Conservation (phyloP, 768 basidiomycete genomes). For the Podaxis sp. region DNA sequence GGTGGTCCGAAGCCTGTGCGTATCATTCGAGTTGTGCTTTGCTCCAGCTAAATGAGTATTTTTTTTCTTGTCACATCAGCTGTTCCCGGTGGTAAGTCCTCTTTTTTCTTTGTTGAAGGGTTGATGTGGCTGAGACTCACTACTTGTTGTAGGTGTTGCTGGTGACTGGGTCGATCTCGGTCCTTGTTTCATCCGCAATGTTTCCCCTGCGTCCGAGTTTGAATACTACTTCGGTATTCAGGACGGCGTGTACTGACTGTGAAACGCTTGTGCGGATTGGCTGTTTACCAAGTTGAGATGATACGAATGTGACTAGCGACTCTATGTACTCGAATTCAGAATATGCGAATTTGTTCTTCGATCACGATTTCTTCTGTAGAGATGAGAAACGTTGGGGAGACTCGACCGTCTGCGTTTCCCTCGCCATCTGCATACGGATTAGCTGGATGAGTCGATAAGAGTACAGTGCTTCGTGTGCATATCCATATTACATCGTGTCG, state of each 20-base stretch:
- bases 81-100: constrained; percentile 29
- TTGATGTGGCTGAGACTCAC: not conserved
- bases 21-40: not conserved
- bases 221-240: not conserved
- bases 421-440: too few species aligned
- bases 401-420: too few species aligned
- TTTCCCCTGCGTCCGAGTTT: not conserved
- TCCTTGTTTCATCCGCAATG: constrained; percentile 21
- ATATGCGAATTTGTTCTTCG: not conserved
- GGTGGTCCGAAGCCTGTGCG: constrained; percentile 45
- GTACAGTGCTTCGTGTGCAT: too few species aligned
- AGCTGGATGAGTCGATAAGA: too few species aligned
- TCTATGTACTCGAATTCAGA: not conserved
- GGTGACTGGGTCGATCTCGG: constrained; percentile 36
- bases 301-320: not conserved
- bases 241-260: not conserved
- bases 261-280: not conserved
- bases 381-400: too few species aligned
- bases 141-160: constrained; percentile 23
- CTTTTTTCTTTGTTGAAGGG: not conserved
- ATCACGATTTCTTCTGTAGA: too few species aligned
- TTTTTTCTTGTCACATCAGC: constrained; percentile 19
- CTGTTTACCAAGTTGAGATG: not conserved
- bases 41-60: not conserved
- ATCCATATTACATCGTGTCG: too few species aligned